Percentiles rank a stretch among this genome's conserved stretches.
Conservation (phyloP, 179 eudicot species). For the Sideroxylon spinosum region DNA sequence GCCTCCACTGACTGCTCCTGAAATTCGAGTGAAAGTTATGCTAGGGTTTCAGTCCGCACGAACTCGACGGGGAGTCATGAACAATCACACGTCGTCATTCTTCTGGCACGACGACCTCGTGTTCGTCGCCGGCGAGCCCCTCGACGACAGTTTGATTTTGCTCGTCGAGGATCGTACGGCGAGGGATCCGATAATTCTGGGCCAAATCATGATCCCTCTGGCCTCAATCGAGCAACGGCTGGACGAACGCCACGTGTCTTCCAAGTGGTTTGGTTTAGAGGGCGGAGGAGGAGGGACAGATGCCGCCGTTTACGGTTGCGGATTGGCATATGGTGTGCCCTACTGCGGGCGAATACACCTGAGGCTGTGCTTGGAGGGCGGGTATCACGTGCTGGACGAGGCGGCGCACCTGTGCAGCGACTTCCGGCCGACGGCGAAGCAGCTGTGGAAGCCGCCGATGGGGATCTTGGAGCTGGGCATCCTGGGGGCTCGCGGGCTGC, state of each 20-base stretch:
- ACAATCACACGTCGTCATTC: slow-evolving; percentile 49
- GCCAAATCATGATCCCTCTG: slow-evolving; percentile 67
- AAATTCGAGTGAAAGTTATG: slow-evolving; percentile 68
- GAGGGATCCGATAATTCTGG: slow-evolving; percentile 68
- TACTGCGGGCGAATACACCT: slow-evolving; percentile 70
- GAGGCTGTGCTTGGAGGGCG: slow-evolving; percentile 78
- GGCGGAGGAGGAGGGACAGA: slow-evolving; percentile 30
- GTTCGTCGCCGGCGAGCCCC: slow-evolving; percentile 77
- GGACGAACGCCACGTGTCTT: slow-evolving; percentile 68
- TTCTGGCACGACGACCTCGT: slow-evolving; percentile 75
- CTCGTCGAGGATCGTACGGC: slow-evolving; percentile 73
- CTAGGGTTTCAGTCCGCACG: slow-evolving; percentile 73
- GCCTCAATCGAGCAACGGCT: slow-evolving; percentile 70
- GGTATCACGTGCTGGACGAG: slow-evolving; percentile 95
- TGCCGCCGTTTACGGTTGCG: slow-evolving; percentile 22
- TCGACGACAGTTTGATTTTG: slow-evolving; percentile 70
- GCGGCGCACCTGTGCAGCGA: slow-evolving; percentile 96
- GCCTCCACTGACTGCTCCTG: slow-evolving; percentile 84
- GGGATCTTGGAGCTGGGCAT: slow-evolving; percentile 85
- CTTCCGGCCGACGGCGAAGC: slow-evolving; percentile 87
- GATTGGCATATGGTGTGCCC: slow-evolving; percentile 3
- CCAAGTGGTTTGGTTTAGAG: slow-evolving; percentile 67
- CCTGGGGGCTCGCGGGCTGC: slow-evolving; percentile 72
- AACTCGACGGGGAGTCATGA: slow-evolving; percentile 72
- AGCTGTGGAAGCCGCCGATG: slow-evolving; percentile 78